Evolutionary conservation across 495 filamentous ascomycete genomes (phyloP), one percentile per base, ranked within the genome.

Genomic region (Letharia lupina): DNA sequence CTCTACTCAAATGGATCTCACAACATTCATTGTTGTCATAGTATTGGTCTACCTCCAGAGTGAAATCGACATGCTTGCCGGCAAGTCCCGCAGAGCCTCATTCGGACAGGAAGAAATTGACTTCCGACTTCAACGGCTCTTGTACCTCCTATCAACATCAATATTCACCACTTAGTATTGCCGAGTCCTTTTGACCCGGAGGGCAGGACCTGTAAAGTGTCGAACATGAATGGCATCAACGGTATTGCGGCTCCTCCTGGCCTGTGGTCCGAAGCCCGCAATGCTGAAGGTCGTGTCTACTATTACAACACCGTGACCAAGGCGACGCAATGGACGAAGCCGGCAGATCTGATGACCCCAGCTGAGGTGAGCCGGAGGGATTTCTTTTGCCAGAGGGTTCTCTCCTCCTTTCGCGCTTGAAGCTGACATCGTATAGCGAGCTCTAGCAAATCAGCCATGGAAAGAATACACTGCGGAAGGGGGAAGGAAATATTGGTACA

Each of bases 321-420:
- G 72, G 87, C 81, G 42, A 97, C 93, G 41, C 89, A 92, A 85
- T 98, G 94, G 94, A 87, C 85, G 48, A 97, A 96, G 77, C 94
- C 94, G 28, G 81, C 86, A 68, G 95, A 93, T 50, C 75, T 97
- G 75, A 94, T 96, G 92, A 90, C 84, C 2, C 84, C 84, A 15
- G 86, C 88, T 37, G 93, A 96, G 86, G 93, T 96, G 76, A 69
- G 83, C 77, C 58, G 16, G 8, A 48, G 7, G 5, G 23, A 28
- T 28, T 28, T 28, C 23, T 28, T 28, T 28, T 28, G 23, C 23
- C 23, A 28, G 23, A 28, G 23, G 23, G 10, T 11, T 35, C 12
- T 33, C 39, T 31, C 31, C 50, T 28, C 0, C 9, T 16, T 41
- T 15, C 12, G 18, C 35, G 10, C 10, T 33, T 13, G 18, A 59